Evolutionary conservation across 2,329 filamentous ascomycete genomes (phyloP).

Genomic region (Dothideomycetes sp.): DNA sequence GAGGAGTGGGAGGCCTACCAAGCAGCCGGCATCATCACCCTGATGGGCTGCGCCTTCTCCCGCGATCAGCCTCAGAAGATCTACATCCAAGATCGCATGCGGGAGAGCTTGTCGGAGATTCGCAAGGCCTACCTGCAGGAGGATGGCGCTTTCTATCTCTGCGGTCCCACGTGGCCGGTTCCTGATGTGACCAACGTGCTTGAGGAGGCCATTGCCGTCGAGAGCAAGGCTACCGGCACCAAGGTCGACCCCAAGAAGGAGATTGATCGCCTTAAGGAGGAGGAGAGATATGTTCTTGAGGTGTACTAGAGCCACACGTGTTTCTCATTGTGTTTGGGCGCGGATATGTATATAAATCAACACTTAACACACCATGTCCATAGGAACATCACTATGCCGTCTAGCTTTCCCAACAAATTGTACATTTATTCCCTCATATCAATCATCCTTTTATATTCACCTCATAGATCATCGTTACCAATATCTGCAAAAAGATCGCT

Average conservation of each 20-base stretch:
- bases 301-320: slow-evolving; percentile 91
- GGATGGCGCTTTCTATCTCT: slow-evolving; percentile 91
- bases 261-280: slow-evolving; percentile 96
- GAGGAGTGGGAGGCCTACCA: slow-evolving; percentile 99
- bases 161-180: slow-evolving; percentile 95
- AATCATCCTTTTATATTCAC: too few species aligned
- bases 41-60: slow-evolving; percentile 87
- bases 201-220: slow-evolving; percentile 75
- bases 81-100: slow-evolving; percentile 98
- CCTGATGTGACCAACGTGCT: slow-evolving; percentile 91
- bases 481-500: too few species aligned
- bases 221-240: slow-evolving; percentile 59
- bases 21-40: slow-evolving; percentile 87
- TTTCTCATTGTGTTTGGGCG: too few species aligned
- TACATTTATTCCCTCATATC: too few species aligned
- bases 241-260: slow-evolving; percentile 81
- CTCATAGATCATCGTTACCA: too few species aligned
- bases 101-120: slow-evolving; percentile 73
- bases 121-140: slow-evolving; percentile 76
- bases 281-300: slow-evolving; percentile 86
- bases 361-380: too few species aligned
- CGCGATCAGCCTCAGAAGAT: slow-evolving; percentile 97
- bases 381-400: too few species aligned
- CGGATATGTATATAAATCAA: too few species aligned
- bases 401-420: too few species aligned